Evolutionary conservation across 176 grass and related monocot species (phyloP).

Genomic region (Ampelocalamus luodianensis): DNA sequence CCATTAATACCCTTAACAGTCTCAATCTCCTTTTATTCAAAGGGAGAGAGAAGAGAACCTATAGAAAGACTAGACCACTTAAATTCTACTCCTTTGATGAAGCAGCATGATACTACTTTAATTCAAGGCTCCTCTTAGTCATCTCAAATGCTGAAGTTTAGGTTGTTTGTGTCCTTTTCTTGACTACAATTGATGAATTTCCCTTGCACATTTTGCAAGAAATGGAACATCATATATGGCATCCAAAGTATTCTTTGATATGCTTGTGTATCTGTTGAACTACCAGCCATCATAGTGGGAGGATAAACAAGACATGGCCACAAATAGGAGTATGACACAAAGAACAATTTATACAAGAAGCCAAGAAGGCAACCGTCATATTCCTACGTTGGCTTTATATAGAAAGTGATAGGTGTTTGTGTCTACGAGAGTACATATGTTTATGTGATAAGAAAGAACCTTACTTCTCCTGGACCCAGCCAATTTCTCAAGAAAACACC

Average conservation of each 20-base stretch:
- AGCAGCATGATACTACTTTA: conserved; percentile 39
- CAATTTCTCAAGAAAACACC: conserved; percentile 31
- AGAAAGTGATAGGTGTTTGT: conserved; percentile 51
- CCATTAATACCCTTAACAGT: no score
- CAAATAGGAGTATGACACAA: conserved; percentile 32
- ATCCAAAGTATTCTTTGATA: conserved; percentile 28
- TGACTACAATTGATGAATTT: conserved; percentile 43
- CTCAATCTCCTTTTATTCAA: conserved; percentile 30
- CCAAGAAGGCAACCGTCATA: conserved; percentile 38
- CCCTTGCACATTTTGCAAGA: conserved; percentile 27
- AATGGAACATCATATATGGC: conserved; percentile 37
- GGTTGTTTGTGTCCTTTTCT: conserved; percentile 47
- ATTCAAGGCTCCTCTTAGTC: conserved; percentile 26
- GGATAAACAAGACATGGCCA: conserved; percentile 27
- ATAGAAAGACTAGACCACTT: conserved; percentile 7
- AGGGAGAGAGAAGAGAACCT: conserved; percentile 6
- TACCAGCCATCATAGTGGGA: conserved; percentile 26
- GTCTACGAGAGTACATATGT: background rate
- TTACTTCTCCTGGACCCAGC: background rate
- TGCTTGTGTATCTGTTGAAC: conserved; percentile 41
- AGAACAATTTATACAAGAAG: conserved; percentile 41
- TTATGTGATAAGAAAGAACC: conserved; percentile 34
- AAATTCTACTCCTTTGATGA: conserved; percentile 32
- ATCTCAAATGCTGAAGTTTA: conserved; percentile 43
- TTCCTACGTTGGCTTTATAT: conserved; percentile 56